A percentile compares a stretch with the other conserved stretches of the same genome.
phyloP scores from a whole-genome alignment of 2,329 filamentous ascomycete genomes.

The Paecilomyces dactylethromorphus region DNA sequence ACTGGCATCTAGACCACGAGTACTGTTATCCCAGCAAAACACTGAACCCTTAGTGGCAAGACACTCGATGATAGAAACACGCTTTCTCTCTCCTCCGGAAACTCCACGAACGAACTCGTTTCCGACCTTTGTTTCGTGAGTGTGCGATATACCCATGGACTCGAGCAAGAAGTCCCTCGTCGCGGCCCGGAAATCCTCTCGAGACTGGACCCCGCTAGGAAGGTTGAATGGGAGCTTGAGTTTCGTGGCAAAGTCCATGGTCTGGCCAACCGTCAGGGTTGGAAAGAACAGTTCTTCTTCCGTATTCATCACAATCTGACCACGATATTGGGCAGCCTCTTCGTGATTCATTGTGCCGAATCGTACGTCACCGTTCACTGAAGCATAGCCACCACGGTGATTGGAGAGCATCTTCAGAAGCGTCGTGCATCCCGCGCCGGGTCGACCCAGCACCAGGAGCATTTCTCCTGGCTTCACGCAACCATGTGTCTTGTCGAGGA shows the following conservation, averaged over 20 bases:
- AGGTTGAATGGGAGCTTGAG: constrained; percentile 50
- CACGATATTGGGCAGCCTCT: constrained; percentile 43
- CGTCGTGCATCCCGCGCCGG: constrained; percentile 64
- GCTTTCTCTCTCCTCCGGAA: constrained; percentile 62
- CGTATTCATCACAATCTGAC: constrained; percentile 53
- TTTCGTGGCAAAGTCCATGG: constrained; percentile 50
- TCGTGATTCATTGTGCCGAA: constrained; percentile 44
- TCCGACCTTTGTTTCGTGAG: constrained; percentile 59
- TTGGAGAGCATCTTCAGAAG: constrained; percentile 65
- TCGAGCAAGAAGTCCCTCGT: constrained; percentile 51
- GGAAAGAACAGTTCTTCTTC: constrained; percentile 50
- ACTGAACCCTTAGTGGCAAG: constrained; percentile 53
- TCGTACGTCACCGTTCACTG: constrained; percentile 52
- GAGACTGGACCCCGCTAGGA: constrained; percentile 36
- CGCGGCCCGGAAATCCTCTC: constrained; percentile 42
- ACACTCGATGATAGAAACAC: constrained; percentile 62
- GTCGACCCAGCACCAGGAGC: constrained; percentile 62
- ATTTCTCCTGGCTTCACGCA: constrained; percentile 68
- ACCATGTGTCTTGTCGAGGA: constrained; percentile 59
- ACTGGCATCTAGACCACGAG: constrained; percentile 59
- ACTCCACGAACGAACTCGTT: constrained; percentile 62
- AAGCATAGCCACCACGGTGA: constrained; percentile 52
- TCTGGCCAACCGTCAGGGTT: constrained; percentile 45
- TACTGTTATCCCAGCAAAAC: constrained; percentile 63
- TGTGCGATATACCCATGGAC: constrained; percentile 54